Evolutionary conservation across 225 moss, liverwort and hornwort genomes (phyloP).

Genomic region (Anthoceros angustus): DNA sequence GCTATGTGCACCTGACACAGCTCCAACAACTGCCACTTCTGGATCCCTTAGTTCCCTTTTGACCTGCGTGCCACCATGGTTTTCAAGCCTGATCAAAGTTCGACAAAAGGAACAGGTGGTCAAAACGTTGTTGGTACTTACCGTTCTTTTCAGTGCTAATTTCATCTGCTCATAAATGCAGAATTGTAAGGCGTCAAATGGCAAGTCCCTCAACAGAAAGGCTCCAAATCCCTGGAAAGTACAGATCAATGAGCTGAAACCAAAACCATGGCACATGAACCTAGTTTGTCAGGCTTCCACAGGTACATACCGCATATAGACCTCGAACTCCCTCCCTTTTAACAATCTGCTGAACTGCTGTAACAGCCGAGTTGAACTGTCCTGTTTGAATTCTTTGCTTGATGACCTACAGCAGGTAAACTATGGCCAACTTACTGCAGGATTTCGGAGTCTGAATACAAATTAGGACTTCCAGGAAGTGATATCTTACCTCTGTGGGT

Average conservation of each 20-base stretch:
- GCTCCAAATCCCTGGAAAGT: constrained; percentile 77
- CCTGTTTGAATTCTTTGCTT: constrained; percentile 99
- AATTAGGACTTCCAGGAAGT: too few relatives aligned
- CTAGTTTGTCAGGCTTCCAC: not conserved
- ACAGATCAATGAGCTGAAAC: not conserved
- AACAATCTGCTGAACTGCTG: constrained; percentile 64
- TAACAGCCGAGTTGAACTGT: constrained; percentile 75
- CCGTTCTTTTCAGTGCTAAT: constrained; percentile 47
- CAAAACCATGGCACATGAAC: not conserved
- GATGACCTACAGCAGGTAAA: constrained; percentile 45
- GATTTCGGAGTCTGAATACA: not conserved
- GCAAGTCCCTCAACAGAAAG: constrained; percentile 81
- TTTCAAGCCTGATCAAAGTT: too few relatives aligned
- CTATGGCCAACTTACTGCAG: not conserved
- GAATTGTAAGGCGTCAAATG: constrained; percentile 96
- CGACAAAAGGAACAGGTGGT: too few relatives aligned
- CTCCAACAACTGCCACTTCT: constrained; percentile 82
- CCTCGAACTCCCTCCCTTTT: constrained; percentile 68
- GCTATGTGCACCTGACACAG: constrained; percentile 43
- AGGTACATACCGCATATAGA: constrained; percentile 49
- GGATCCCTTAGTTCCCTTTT: constrained; percentile 72
- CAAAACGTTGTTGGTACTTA: constrained; percentile 13
- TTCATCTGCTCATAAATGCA: constrained; percentile 93
- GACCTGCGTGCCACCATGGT: constrained; percentile 26
- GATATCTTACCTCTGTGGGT: constrained; percentile 56